Conservation (phyloP, 2,329 filamentous ascomycete genomes). For the Colletotrichum acutatum region DNA sequence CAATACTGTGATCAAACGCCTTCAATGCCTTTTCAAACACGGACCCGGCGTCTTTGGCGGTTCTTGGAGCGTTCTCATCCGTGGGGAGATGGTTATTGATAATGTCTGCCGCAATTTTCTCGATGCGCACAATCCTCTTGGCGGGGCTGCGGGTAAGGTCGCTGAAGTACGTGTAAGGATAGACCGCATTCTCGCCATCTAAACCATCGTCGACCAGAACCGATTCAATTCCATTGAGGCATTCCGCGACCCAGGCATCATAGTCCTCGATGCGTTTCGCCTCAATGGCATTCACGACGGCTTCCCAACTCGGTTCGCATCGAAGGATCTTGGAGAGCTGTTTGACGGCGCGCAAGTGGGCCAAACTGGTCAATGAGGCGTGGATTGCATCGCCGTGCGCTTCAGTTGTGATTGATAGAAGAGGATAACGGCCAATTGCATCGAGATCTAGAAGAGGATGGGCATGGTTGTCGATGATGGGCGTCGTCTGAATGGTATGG, state of each 20-base stretch:
- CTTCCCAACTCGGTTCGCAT: constrained; percentile 72
- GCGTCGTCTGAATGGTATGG: constrained; percentile 61
- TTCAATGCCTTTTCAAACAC: constrained; percentile 49
- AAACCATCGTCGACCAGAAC: constrained; percentile 85
- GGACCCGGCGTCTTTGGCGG: constrained; percentile 40
- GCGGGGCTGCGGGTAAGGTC: constrained; percentile 71
- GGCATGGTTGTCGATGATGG: constrained; percentile 79
- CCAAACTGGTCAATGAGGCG: constrained; percentile 70
- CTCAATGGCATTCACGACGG: constrained; percentile 57
- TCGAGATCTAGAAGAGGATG: constrained; percentile 72
- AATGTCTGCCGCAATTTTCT: constrained; percentile 74
- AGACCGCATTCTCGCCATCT: constrained; percentile 58
- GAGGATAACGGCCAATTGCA: constrained; percentile 56
- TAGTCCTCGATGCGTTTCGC: constrained; percentile 56
- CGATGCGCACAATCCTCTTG: constrained; percentile 82
- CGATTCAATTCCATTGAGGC: constrained; percentile 77
- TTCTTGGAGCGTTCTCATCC: constrained; percentile 35
- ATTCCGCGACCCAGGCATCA: constrained; percentile 69
- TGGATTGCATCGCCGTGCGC: constrained; percentile 75
- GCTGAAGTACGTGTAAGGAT: constrained; percentile 73
- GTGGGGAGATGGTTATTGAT: constrained; percentile 58
- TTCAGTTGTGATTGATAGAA: constrained; percentile 76
- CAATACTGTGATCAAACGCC: constrained; percentile 57
- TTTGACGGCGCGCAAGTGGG: constrained; percentile 76
- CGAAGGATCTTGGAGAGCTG: constrained; percentile 74